phyloP scores from a whole-genome alignment of 305 asterid genomes.

The Rubia occidens region DNA sequence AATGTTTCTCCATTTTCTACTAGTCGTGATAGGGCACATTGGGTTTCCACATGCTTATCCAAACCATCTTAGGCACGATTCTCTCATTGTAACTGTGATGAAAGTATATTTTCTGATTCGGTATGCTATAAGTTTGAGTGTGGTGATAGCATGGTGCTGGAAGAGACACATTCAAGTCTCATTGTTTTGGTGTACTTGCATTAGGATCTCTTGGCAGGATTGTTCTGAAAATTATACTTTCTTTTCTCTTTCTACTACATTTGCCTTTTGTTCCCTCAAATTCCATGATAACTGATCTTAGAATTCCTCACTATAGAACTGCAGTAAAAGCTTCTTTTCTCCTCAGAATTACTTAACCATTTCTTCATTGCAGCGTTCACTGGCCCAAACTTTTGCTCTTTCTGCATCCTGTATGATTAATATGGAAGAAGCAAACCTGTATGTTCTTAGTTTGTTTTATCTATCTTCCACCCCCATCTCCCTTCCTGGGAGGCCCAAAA shows the following conservation, averaged over 20 bases:
- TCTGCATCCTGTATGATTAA: slow-evolving; percentile 68
- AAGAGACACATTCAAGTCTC: background rate
- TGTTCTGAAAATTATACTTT: background rate
- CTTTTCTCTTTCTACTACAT: background rate
- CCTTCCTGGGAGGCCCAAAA: background rate
- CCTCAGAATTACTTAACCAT: slow-evolving; percentile 10
- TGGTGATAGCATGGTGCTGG: slow-evolving; percentile 3
- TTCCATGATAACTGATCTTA: background rate
- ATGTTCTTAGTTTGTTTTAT: slow-evolving; percentile 25
- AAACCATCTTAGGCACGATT: background rate
- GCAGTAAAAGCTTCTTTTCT: background rate
- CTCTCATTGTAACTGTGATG: background rate
- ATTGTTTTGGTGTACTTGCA: background rate
- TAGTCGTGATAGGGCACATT: background rate
- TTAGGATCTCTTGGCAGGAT: background rate
- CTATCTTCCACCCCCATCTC: slow-evolving; percentile 10
- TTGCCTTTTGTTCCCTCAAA: background rate
- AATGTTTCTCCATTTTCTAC: background rate
- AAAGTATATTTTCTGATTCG: background rate
- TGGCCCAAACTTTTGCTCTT: slow-evolving; percentile 73
- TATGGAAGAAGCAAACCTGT: slow-evolving; percentile 57
- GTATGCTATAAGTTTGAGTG: background rate
- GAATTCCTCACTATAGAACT: background rate
- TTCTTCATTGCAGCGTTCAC: slow-evolving; percentile 60
- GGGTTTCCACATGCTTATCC: background rate